Conservation (phyloP, 192 early-diverging fungal species). For the Geranomyces michiganensis region DNA sequence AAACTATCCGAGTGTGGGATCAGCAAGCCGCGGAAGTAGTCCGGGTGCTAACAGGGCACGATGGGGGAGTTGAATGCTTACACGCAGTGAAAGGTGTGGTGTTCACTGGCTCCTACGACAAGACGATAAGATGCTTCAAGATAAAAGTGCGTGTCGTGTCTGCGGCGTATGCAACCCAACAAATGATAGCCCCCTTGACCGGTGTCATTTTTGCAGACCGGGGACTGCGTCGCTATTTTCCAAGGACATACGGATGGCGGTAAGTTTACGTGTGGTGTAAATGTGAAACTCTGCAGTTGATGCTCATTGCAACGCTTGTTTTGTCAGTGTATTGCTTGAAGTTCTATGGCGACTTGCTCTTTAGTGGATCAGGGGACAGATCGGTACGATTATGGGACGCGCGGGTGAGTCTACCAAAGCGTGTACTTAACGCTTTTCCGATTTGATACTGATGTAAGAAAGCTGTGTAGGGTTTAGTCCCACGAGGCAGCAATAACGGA, state of each 20-base stretch:
- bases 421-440: too few relatives aligned
- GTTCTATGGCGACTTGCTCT: conserved; percentile 45
- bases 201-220: conserved; percentile 46
- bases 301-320: not conserved
- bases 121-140: conserved; percentile 39
- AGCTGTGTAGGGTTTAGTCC: too few relatives aligned
- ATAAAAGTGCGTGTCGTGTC: not conserved
- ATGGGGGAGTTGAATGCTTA: conserved; percentile 55
- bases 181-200: too few relatives aligned
- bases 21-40: conserved; percentile 41
- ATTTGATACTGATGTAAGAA: not conserved
- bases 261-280: not conserved
- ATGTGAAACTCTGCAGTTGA: not conserved
- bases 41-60: conserved; percentile 45
- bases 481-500: too few relatives aligned
- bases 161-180: too few relatives aligned
- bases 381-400: conserved; percentile 53
- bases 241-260: conserved; percentile 60
- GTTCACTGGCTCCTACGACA: conserved; percentile 62
- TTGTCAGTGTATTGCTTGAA: conserved; percentile 52
- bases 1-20: conserved; percentile 55
- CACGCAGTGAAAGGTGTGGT: conserved; percentile 34
- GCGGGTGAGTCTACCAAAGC: conserved; percentile 31
- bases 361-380: conserved; percentile 55
- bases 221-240: conserved; percentile 47